A percentile compares a stretch with the other conserved stretches of the same genome.
These are phyloP conservation scores for Lepidium aucheri DNA, from an alignment of 345 rosid species.

Conservation along the genomic window DNA sequence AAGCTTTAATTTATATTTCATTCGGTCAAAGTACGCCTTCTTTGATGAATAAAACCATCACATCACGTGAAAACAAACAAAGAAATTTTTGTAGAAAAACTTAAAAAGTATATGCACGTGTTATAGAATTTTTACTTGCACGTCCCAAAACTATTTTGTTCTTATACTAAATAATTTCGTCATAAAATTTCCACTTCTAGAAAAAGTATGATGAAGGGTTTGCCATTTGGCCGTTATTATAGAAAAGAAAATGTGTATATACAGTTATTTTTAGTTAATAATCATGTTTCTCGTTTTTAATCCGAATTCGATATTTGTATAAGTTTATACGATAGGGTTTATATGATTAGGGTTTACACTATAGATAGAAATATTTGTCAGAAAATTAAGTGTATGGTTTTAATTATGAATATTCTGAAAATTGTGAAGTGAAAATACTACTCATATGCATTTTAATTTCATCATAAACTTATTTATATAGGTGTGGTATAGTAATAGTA, in stretches of 20 bases:
- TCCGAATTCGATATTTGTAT: no score
- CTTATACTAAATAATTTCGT: not conserved
- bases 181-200: no score
- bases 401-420: not conserved
- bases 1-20: not conserved
- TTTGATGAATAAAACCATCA: slow-evolving; percentile 17
- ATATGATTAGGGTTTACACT: no score
- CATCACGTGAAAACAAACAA: not conserved
- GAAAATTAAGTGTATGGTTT: not conserved
- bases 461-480: not conserved
- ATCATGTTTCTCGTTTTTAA: no score
- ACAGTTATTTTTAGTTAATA: no score
- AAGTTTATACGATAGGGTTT: no score
- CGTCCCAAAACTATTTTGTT: not conserved
- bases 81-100: not conserved
- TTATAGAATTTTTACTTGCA: slow-evolving; percentile 6
- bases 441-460: not conserved
- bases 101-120: slow-evolving; percentile 10
- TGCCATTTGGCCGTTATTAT: no score
- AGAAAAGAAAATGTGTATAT: no score
- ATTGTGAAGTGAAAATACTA: not conserved
- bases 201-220: no score
- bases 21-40: slow-evolving; percentile 28
- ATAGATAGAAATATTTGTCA: no score
- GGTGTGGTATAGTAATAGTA: no score